Percentiles rank a stretch among this genome's conserved stretches.
phyloP scores from a whole-genome alignment of 1,139 yeast genomes.

The Saccharomyces pastorianus region DNA sequence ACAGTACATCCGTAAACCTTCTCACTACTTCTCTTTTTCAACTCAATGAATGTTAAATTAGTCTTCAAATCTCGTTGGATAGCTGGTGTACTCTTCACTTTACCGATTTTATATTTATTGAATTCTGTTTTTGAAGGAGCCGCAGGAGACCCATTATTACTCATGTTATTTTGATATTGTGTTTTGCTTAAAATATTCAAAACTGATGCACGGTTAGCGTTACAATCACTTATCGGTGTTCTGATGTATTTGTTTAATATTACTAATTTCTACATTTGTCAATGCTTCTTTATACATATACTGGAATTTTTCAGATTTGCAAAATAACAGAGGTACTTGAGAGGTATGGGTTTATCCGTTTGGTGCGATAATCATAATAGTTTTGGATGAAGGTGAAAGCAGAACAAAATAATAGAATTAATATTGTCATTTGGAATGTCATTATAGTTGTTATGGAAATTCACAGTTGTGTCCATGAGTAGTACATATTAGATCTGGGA shows the following conservation, averaged over 20 bases:
- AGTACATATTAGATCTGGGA: conserved; percentile 27
- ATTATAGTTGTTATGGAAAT: background rate
- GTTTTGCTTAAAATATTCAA: background rate
- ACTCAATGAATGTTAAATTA: conserved; percentile 23
- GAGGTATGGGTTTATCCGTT: no score
- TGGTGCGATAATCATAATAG: no score
- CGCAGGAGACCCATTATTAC: conserved; percentile 1
- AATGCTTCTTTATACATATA: no score
- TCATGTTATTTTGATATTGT: conserved; percentile 3
- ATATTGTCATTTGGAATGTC: background rate
- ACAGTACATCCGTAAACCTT: conserved; percentile 29
- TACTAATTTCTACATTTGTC: no score
- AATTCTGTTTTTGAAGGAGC: conserved; percentile 12
- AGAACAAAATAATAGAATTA: background rate
- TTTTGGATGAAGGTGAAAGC: background rate
- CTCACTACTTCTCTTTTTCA: conserved; percentile 22
- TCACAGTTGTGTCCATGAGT: conserved; percentile 30
- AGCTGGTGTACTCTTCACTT: conserved; percentile 29
- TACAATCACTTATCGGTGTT: background rate
- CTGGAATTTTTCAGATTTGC: no score
- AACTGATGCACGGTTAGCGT: background rate
- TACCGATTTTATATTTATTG: conserved; percentile 29
- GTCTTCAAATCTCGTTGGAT: conserved; percentile 24
- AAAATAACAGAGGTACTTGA: no score
- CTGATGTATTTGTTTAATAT: background rate